These are phyloP conservation scores for Anthracocystis setariae DNA, from an alignment of 1,284 basidiomycete genomes.

Conservation along the genomic window DNA sequence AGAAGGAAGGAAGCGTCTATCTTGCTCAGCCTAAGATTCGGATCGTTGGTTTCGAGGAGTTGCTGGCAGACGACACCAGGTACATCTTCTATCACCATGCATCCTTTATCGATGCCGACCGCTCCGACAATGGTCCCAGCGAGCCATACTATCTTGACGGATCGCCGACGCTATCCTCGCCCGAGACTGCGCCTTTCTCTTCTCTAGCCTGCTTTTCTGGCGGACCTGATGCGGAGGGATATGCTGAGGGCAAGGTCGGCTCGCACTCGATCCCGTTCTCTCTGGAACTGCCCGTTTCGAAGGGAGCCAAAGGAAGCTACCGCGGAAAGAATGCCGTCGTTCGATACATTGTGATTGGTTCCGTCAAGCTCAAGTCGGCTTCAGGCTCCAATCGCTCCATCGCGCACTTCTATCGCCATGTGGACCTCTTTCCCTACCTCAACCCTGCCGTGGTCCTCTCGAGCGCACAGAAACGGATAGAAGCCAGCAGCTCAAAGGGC, in stretches of 20 bases:
- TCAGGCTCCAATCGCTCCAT: constrained; percentile 73
- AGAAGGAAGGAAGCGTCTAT: constrained; percentile 72
- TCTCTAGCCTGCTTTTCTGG: constrained; percentile 71
- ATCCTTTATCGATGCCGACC: constrained; percentile 71
- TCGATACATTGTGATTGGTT: constrained; percentile 84
- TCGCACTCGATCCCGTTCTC: constrained; percentile 80
- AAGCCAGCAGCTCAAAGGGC: constrained; percentile 74
- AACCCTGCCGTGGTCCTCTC: constrained; percentile 76
- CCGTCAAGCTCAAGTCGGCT: constrained; percentile 82
- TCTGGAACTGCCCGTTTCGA: constrained; percentile 78
- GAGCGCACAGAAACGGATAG: constrained; percentile 75
- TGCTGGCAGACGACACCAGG: constrained; percentile 74
- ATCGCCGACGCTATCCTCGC: constrained; percentile 51
- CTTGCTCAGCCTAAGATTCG: constrained; percentile 83
- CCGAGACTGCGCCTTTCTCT: constrained; percentile 70
- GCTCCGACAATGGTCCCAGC: constrained; percentile 53
- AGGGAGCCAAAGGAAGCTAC: constrained; percentile 79
- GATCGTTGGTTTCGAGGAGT: constrained; percentile 84
- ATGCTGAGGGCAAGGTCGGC: constrained; percentile 72
- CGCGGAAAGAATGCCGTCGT: constrained; percentile 75
- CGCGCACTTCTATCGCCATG: constrained; percentile 89
- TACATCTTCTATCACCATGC: constrained; percentile 88
- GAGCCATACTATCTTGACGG: constrained; percentile 65
- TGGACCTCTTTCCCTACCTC: constrained; percentile 83
- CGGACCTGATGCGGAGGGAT: constrained; percentile 77